phyloP scores from a whole-genome alignment of 129 eudicot species.

The Lactuca sativa region DNA sequence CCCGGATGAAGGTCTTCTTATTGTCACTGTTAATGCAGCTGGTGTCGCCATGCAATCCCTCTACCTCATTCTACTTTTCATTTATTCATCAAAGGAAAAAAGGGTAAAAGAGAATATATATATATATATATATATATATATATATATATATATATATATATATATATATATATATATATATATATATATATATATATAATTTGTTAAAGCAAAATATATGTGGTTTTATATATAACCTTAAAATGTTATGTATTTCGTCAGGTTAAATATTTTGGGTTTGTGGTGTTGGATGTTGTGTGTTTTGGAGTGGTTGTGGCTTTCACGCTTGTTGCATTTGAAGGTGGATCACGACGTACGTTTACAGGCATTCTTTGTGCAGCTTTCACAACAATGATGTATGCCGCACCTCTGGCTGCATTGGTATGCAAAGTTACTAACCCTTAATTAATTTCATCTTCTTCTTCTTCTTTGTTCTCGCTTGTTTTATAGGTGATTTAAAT shows the following conservation, averaged over 20 bases:
- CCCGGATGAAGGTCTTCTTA: slow-evolving; percentile 62
- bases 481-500: not conserved
- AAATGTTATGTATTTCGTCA: slow-evolving; percentile 7
- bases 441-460: not conserved
- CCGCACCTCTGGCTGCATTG: slow-evolving; percentile 65
- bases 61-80: slow-evolving; percentile 45
- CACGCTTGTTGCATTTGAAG: slow-evolving; percentile 49
- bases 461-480: not conserved
- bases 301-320: slow-evolving; percentile 53
- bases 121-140: too few species aligned
- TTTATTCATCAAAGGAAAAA: slow-evolving; percentile 55
- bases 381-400: slow-evolving; percentile 63
- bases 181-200: too few species aligned
- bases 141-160: too few species aligned
- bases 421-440: slow-evolving; percentile 35
- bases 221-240: not conserved
- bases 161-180: too few species aligned
- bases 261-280: slow-evolving; percentile 49
- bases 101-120: slow-evolving; percentile 40
- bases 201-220: not conserved
- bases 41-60: slow-evolving; percentile 52
- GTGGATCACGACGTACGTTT: slow-evolving; percentile 49
- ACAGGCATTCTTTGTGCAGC: slow-evolving; percentile 64
- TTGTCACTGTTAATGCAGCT: slow-evolving; percentile 57
- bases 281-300: slow-evolving; percentile 48